Conservation (phyloP, 169 alveolate species). For the Babesia ovis region DNA sequence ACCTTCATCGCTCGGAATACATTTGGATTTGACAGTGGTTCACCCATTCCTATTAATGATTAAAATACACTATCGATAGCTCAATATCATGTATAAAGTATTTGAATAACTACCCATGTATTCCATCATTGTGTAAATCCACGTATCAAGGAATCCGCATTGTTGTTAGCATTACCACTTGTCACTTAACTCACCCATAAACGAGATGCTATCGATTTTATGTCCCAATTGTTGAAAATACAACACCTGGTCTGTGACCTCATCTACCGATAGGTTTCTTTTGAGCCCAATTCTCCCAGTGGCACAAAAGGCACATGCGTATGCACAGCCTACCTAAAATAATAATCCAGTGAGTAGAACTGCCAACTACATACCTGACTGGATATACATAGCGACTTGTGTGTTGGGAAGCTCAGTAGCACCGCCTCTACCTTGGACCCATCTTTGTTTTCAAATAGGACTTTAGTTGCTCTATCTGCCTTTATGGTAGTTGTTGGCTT, state of each 20-base stretch:
- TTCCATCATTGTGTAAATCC: too few relatives aligned
- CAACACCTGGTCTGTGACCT: constrained; percentile 82
- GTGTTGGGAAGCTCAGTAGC: constrained; percentile 77
- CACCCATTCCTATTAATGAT: constrained; percentile 81
- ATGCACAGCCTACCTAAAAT: constrained; percentile 81
- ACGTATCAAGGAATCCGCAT: too few relatives aligned
- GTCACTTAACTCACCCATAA: constrained; percentile 82
- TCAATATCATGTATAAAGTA: too few relatives aligned
- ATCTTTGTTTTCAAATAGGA: constrained; percentile 78
- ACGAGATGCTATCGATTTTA: constrained; percentile 79
- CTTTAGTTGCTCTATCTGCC: constrained; percentile 79
- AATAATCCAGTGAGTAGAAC: not conserved
- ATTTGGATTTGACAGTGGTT: constrained; percentile 86
- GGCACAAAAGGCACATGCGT: constrained; percentile 84
- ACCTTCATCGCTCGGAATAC: constrained; percentile 81
- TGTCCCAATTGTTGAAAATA: constrained; percentile 79
- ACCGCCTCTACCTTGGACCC: constrained; percentile 83
- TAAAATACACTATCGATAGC: too few relatives aligned
- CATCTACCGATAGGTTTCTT: constrained; percentile 83
- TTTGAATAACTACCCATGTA: too few relatives aligned
- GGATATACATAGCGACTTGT: constrained; percentile 83
- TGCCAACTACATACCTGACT: constrained; percentile 74
- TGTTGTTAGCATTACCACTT: too few relatives aligned
- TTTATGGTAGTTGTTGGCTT: constrained; percentile 65
- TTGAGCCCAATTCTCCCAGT: constrained; percentile 85